Conservation (phyloP, 2,329 filamentous ascomycete genomes). For the Talaromyces sp. region DNA sequence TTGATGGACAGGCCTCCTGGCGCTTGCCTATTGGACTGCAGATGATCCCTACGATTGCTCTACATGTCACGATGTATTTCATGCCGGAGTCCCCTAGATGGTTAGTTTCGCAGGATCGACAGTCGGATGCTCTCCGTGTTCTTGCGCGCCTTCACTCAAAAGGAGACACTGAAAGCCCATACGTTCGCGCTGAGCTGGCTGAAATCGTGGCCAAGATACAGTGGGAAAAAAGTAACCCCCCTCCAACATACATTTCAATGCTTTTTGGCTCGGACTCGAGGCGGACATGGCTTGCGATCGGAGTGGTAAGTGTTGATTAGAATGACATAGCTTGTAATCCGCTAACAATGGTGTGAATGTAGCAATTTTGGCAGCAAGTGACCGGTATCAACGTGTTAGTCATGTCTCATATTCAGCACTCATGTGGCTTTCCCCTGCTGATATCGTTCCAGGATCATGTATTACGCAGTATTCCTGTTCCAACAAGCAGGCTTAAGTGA, state of each 20-base stretch:
- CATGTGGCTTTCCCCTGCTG: background rate
- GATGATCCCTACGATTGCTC: slow-evolving; percentile 36
- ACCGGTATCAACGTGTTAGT: slow-evolving; percentile 19
- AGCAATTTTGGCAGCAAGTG: slow-evolving; percentile 20
- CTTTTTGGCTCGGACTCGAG: slow-evolving; percentile 14
- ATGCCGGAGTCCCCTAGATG: slow-evolving; percentile 8
- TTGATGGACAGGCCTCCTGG: slow-evolving; percentile 21
- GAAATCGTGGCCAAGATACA: slow-evolving; percentile 11
- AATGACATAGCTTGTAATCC: background rate
- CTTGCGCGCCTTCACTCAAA: slow-evolving; percentile 4
- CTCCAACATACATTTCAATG: slow-evolving; percentile 14
- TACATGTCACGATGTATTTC: slow-evolving; percentile 27
- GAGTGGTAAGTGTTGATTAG: slow-evolving; percentile 13
- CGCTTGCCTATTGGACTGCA: slow-evolving; percentile 41
- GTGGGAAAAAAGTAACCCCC: slow-evolving; percentile 12
- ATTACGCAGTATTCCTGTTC: slow-evolving; percentile 26
- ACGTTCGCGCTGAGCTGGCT: slow-evolving; percentile 11
- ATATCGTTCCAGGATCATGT: slow-evolving; percentile 17
- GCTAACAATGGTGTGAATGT: background rate
- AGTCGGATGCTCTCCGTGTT: slow-evolving; percentile 12
- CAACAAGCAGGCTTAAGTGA: slow-evolving; percentile 21
- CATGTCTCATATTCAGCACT: background rate
- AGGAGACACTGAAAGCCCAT: slow-evolving; percentile 18
- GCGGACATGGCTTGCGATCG: slow-evolving; percentile 18
- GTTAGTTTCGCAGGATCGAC: slow-evolving; percentile 7